Evolutionary conservation across 2,329 filamentous ascomycete genomes (phyloP), one percentile per base, ranked within the genome.

Genomic region (Fusarium coffeatum): DNA sequence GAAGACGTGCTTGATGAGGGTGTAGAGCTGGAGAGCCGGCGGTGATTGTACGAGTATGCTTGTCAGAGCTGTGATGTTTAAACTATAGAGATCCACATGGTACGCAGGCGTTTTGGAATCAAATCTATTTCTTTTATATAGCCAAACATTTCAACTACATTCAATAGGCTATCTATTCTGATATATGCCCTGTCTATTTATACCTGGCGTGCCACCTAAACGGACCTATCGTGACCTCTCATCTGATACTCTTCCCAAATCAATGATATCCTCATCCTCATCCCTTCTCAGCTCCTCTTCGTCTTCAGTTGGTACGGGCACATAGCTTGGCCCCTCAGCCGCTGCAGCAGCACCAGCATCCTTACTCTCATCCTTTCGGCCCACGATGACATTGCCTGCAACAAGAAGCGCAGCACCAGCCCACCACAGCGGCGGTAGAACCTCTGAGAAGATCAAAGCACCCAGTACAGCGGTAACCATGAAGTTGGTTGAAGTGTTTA

Each of bases 401-500:
- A 94, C 90, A 12, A 95, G 83, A 74, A 94, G 80, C 6, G 87
- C 83, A 0, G 92, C 92, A 15, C 92, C 92, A 8, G 89, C 80
- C 89, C 91, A 94, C 92, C 92, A 95, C 42, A 93, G 80, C 12
- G 87, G 88, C 1, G 92, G 91, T 28, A 95, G 81, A 2, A 83
- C 80, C 80, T 95, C 92, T 23, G 87, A 85, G 78, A 95, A 95
- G 71, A 95, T 88, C 61, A 87, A 78, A 51, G 87, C 83, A 27
- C 92, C 92, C 22, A 94, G 83, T 9, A 94, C 69, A 10, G 92
- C 92, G 0, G 92, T 94, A 65, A 93, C 80, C 80, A 95, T 86
- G 78, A 95, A 95, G 81, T 95, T 95, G 59, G 91, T 86, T 16
- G 91, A 93, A 5, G 92, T 94, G 79, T 95, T 95, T 78, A 95